Conservation (phyloP, 768 basidiomycete species). For the Phylloporus arenicola region DNA sequence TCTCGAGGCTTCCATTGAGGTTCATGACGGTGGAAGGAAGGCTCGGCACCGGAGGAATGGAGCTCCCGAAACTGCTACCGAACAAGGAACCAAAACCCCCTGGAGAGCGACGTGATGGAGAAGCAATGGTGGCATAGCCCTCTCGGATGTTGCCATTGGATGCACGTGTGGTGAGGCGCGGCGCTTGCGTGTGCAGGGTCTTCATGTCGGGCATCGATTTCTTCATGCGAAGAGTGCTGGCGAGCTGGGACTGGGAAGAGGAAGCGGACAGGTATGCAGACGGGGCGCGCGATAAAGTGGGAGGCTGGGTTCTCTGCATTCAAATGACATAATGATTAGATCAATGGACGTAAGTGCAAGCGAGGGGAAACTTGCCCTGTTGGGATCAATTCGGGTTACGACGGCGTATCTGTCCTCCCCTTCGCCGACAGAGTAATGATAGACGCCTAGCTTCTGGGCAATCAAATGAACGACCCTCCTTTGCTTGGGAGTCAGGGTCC, state of each 20-base stretch:
- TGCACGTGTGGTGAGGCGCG: slow-evolving; percentile 71
- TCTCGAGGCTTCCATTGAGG: slow-evolving; percentile 42
- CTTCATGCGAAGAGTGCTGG: slow-evolving; percentile 72
- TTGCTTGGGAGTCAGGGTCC: slow-evolving; percentile 78
- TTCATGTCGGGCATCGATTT: slow-evolving; percentile 99
- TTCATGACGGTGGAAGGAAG: slow-evolving; percentile 55
- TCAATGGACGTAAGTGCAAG: slow-evolving; percentile 13
- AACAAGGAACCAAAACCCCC: slow-evolving; percentile 69
- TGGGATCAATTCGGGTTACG: slow-evolving; percentile 85
- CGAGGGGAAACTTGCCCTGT: slow-evolving; percentile 50
- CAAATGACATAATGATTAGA: slow-evolving; percentile 11
- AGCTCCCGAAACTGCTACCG: slow-evolving; percentile 38
- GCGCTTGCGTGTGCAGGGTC: slow-evolving; percentile 72
- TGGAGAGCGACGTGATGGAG: slow-evolving; percentile 73
- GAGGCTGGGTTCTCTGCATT: slow-evolving; percentile 39
- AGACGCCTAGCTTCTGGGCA: slow-evolving; percentile 93
- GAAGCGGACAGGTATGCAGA: slow-evolving; percentile 71
- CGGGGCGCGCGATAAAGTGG: slow-evolving; percentile 72
- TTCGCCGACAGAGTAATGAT: slow-evolving; percentile 89
- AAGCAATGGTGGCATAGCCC: slow-evolving; percentile 83
- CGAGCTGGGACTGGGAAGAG: slow-evolving; percentile 38
- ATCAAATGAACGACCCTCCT: slow-evolving; percentile 91
- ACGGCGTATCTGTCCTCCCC: slow-evolving; percentile 92
- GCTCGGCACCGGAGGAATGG: slow-evolving; percentile 73
- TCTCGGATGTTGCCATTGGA: slow-evolving; percentile 87